Percentiles rank a stretch among this genome's conserved stretches.
Evolutionary conservation across 73 alveolate genomes (phyloP).

Genomic region (Paramecium pentaurelia): DNA sequence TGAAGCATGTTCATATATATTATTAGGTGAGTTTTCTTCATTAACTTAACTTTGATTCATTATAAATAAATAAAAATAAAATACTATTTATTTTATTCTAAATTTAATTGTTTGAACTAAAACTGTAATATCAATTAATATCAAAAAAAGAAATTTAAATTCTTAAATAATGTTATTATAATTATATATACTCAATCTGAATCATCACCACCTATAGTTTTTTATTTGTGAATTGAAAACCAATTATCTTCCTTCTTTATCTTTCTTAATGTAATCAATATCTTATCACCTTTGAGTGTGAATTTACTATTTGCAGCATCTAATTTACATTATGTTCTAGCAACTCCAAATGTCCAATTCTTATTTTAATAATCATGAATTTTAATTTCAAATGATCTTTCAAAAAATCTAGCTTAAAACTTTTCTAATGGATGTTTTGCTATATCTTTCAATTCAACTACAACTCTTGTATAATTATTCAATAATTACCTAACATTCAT

Average conservation of each 20-base stretch:
- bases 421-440: conserved; percentile 1
- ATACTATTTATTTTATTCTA: neutral
- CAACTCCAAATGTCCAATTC: conserved; percentile 14
- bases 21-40: neutral
- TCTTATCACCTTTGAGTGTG: neutral
- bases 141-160: neutral
- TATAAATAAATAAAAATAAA: neutral
- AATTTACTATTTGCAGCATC: neutral
- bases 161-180: neutral
- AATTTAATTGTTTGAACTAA: neutral
- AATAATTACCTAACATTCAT: conserved; percentile 25
- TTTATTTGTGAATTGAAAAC: conserved; percentile 34
- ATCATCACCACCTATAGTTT: conserved; percentile 38
- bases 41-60: neutral
- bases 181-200: neutral
- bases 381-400: conserved; percentile 32
- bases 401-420: neutral
- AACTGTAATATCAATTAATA: neutral
- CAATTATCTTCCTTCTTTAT: conserved; percentile 38
- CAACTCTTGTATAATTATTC: neutral
- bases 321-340: conserved; percentile 5
- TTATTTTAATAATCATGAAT: conserved; percentile 6
- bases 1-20: neutral
- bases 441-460: neutral
- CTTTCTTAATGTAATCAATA: conserved; percentile 2